Percentiles rank a stretch among this genome's conserved stretches.
Conservation (phyloP, 257 asterid genomes). For the Eucommia ulmoides region DNA sequence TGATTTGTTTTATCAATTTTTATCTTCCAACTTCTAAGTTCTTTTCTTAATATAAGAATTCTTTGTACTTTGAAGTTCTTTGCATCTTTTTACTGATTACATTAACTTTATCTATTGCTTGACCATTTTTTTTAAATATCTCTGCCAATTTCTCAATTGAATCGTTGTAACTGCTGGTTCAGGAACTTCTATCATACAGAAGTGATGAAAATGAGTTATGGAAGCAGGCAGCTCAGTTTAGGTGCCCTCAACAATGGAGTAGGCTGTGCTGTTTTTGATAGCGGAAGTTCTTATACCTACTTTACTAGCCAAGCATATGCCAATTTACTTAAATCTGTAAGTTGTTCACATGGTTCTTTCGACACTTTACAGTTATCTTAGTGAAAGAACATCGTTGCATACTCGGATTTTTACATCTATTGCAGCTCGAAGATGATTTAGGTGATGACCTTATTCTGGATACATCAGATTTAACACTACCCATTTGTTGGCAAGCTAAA, state of each 20-base stretch:
- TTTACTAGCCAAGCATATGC: conserved; percentile 47
- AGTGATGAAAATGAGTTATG: conserved; percentile 40
- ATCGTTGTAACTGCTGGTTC: no score
- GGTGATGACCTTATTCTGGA: conserved; percentile 40
- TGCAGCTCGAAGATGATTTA: conserved; percentile 42
- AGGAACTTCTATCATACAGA: conserved; percentile 52
- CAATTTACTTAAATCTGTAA: conserved; percentile 39
- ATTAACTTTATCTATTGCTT: no score
- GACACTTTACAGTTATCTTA: conserved; percentile 6
- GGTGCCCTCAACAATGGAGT: conserved; percentile 22
- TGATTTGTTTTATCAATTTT: no score
- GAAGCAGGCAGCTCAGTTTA: conserved; percentile 32
- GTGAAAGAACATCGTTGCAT: conserved; percentile 4
- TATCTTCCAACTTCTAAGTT: no score
- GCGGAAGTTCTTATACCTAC: conserved; percentile 68
- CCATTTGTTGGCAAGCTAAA: conserved; percentile 57
- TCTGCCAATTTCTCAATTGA: conserved; percentile 4
- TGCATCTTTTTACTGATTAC: no score
- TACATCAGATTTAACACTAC: conserved; percentile 46
- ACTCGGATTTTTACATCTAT: neutral
- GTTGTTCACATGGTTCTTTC: conserved; percentile 11
- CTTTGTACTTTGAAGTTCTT: no score
- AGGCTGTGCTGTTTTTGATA: conserved; percentile 42
- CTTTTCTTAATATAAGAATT: no score
- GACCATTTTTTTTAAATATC: conserved; percentile 5